These are phyloP conservation scores for Parascedosporium putredinis DNA, from an alignment of 2,329 filamentous ascomycete genomes.

Conservation along the genomic window DNA sequence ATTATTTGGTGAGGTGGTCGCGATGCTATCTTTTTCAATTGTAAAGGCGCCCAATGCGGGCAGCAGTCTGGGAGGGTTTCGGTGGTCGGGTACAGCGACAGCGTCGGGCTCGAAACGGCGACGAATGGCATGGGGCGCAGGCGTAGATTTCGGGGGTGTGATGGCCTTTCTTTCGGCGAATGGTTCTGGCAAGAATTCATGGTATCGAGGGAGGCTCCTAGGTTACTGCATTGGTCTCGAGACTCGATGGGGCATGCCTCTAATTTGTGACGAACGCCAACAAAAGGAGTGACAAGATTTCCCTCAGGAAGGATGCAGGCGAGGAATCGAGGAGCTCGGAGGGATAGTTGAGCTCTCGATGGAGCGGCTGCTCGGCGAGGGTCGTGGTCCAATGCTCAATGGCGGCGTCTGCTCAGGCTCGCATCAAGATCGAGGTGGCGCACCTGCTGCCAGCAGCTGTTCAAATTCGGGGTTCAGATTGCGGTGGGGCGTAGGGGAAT, in stretches of 20 bases:
- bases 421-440: not conserved
- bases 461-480: too few species aligned
- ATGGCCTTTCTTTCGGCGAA: constrained; percentile 10
- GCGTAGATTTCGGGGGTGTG: constrained; percentile 1
- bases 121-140: constrained; percentile 7
- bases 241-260: not conserved
- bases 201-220: constrained; percentile 6
- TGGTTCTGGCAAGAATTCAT: constrained; percentile 8
- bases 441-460: constrained; percentile 3
- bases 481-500: too few species aligned
- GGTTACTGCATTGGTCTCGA: constrained; percentile 6
- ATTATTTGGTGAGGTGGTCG: not conserved
- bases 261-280: not conserved
- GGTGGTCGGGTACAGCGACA: constrained; percentile 8
- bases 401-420: not conserved
- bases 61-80: not conserved
- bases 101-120: constrained; percentile 8
- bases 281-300: not conserved
- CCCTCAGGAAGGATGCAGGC: not conserved
- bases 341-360: not conserved
- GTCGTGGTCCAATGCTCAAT: not conserved
- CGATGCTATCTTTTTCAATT: not conserved
- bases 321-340: not conserved
- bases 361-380: not conserved
- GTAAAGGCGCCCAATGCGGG: not conserved